Base-by-base conservation (phyloP, 2,329 filamentous ascomycete genomes). In the Hymenoscyphus fructigenus region DNA sequence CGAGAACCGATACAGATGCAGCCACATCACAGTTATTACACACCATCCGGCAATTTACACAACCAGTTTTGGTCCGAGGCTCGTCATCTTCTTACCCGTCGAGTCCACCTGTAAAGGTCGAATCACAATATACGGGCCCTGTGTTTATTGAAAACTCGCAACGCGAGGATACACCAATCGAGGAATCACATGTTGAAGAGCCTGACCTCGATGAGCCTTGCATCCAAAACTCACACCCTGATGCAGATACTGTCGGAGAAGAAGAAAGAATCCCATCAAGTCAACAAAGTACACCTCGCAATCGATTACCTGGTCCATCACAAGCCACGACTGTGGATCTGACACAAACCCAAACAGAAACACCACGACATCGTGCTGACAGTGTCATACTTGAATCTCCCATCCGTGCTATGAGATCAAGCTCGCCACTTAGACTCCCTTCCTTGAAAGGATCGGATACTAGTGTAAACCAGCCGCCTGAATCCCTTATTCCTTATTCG, bases 251-350 rank as follows among this genome's bases (percentile, higher is more conserved):
- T 23, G 57, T 61, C 55, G 58, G 58, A 10, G 29, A 53, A 32
- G 57, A 59, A 29, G 60, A 63, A 60, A 15, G 26, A 5, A 63
- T 66, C 14, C 64, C 61, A 5, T 66, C 64, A 17, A 66, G 64
- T 63, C 65, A 63, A 26, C 53, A 67, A 20, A 56, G 50, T 20
- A 60, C 57, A 12, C 50, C 56, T 44, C 38, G 32, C 15, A 50
- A 55, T 32, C 53, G 14, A 20, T 36, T 23, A 14, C 32, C 29
- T 23, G 62, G 26, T 20, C 61, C 65, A 5, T 76, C 75, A 4
- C 74, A 75, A 65, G 75, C 75, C n/a, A 68, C 69, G 9, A 76
- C 74, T 1, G 73, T 75, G 3, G 73, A 75, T 56, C 67, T 74
- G 23, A 72, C 67, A 2, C 72, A 73, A 65, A 60, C 69, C 23